These are phyloP conservation scores for Boletus reticuloceps DNA, from an alignment of 768 basidiomycete species.

Conservation along the genomic window DNA sequence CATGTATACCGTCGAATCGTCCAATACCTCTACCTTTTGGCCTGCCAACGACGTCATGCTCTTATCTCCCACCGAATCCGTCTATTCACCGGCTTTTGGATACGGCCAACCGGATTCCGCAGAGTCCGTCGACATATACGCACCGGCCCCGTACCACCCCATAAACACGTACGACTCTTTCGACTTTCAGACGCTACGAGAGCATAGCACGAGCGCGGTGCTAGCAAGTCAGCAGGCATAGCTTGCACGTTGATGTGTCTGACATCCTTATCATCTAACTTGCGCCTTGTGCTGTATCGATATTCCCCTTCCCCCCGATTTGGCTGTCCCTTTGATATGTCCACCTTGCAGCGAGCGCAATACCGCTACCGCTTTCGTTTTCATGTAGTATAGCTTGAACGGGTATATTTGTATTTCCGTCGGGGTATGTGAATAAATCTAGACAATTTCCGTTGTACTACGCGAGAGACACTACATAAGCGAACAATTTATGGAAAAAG, in stretches of 20 bases:
- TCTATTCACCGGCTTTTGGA: conserved; percentile 16
- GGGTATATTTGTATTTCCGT: conserved; percentile 18
- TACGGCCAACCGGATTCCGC: conserved; percentile 19
- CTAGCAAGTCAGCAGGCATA: conserved; percentile 25
- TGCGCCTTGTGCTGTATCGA: conserved; percentile 25
- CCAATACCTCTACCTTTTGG: conserved; percentile 16
- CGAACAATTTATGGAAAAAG: neutral
- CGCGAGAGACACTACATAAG: conserved; percentile 3
- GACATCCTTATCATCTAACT: conserved; percentile 15
- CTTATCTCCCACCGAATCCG: conserved; percentile 11
- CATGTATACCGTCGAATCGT: conserved; percentile 19
- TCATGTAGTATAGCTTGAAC: conserved; percentile 13
- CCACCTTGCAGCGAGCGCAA: conserved; percentile 6
- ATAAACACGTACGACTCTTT: conserved; percentile 29
- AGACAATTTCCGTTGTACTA: conserved; percentile 8
- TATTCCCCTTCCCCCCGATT: conserved; percentile 9
- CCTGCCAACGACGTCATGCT: conserved; percentile 13
- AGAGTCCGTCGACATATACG: conserved; percentile 19
- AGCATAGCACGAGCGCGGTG: conserved; percentile 19
- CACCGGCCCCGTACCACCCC: conserved; percentile 8
- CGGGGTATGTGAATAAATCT: conserved; percentile 18
- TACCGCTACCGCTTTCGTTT: conserved; percentile 10
- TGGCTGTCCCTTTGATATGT: conserved; percentile 4
- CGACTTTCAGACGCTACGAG: conserved; percentile 33
- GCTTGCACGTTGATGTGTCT: neutral